Percentiles rank a stretch among this genome's conserved stretches.
Conservation (phyloP, 257 asterid species). For the Ilex asprella region DNA sequence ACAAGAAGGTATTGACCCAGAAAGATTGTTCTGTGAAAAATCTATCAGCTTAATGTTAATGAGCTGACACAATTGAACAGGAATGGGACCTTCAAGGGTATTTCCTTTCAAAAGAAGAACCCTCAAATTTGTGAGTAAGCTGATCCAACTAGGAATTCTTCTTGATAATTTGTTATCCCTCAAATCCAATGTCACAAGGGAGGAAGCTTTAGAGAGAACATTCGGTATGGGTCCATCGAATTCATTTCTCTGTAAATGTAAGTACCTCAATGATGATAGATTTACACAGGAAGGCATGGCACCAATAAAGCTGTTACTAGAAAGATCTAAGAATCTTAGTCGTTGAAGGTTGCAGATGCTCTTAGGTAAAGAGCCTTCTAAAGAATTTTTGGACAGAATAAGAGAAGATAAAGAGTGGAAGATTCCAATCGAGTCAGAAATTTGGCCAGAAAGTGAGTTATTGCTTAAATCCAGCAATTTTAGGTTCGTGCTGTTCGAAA, state of each 20-base stretch:
- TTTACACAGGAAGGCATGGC: constrained; percentile 5
- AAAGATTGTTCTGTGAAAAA: too few species aligned
- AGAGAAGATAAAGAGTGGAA: not conserved
- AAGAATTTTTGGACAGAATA: constrained; percentile 3
- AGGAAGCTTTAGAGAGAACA: too few species aligned
- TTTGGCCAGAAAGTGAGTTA: constrained; percentile 4
- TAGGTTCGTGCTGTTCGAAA: constrained; percentile 6
- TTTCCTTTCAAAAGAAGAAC: not conserved
- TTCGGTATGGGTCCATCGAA: too few species aligned
- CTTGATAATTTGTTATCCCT: constrained; percentile 20
- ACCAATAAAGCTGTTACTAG: constrained; percentile 12
- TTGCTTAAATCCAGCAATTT: not conserved
- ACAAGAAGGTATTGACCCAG: constrained; percentile 20
- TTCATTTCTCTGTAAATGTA: too few species aligned
- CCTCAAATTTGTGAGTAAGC: constrained; percentile 14
- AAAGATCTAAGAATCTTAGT: constrained; percentile 14
- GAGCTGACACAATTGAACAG: too few species aligned
- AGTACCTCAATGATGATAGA: too few species aligned
- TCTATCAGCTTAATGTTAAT: too few species aligned
- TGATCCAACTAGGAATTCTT: constrained; percentile 18
- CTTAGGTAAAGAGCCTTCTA: not conserved
- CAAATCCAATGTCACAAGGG: too few species aligned
- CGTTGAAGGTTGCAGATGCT: constrained; percentile 9
- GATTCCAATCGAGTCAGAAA: constrained; percentile 17
- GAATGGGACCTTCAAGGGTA: not conserved